phyloP scores from a whole-genome alignment of 1,284 basidiomycete genomes.

The Schizopora paradoxa region DNA sequence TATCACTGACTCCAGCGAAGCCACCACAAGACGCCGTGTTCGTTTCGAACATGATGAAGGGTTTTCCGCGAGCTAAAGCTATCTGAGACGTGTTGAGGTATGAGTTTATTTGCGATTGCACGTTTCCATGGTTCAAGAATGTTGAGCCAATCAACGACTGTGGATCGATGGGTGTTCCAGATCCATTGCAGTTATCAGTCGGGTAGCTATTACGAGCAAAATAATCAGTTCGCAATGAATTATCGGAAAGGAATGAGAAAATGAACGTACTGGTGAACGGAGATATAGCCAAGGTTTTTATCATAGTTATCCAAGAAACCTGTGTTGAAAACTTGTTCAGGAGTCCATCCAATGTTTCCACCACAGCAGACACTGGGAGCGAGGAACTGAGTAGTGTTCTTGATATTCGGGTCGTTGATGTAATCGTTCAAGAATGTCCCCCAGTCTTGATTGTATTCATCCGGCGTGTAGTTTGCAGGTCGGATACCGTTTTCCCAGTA shows the following conservation, averaged over 20 bases:
- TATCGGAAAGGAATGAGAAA: not conserved
- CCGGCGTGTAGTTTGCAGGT: constrained; percentile 25
- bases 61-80: constrained; percentile 29
- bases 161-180: constrained; percentile 11
- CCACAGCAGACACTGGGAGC: constrained; percentile 20
- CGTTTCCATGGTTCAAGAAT: constrained; percentile 17
- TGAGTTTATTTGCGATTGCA: constrained; percentile 2
- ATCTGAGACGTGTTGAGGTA: constrained; percentile 17
- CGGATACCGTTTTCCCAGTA: constrained; percentile 19
- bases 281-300: constrained; percentile 20
- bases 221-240: not conserved
- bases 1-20: constrained; percentile 68
- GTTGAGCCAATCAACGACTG: constrained; percentile 6
- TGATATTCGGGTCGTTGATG: constrained; percentile 22
- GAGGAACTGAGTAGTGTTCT: constrained; percentile 20
- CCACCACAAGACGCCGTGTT: constrained; percentile 82
- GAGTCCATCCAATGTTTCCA: constrained; percentile 16
- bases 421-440: constrained; percentile 25
- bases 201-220: constrained; percentile 8
- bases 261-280: constrained; percentile 22
- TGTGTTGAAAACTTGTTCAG: constrained; percentile 19
- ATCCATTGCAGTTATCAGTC: constrained; percentile 13
- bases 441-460: constrained; percentile 33
- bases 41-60: constrained; percentile 69
- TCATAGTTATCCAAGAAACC: constrained; percentile 17